A percentile compares a stretch with the other conserved stretches of the same genome.
Evolutionary conservation across 306 rosid species (phyloP).

Genomic region (Lupinus albus): DNA sequence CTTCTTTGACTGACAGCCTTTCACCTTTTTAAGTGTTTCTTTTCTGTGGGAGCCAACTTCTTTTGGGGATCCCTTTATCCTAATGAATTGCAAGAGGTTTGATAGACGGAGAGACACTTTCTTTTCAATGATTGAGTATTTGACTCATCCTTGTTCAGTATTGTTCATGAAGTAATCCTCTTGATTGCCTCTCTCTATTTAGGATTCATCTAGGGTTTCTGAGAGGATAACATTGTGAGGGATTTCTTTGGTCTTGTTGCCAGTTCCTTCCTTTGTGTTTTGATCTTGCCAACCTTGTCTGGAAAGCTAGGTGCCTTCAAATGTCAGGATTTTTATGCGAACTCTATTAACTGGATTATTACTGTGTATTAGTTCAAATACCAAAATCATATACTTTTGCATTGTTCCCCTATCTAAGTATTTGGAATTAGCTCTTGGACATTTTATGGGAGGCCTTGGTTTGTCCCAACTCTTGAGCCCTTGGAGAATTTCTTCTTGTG

Average conservation of each 20-base stretch:
- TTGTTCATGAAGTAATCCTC: neutral
- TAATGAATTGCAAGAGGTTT: neutral
- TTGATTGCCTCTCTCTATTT: neutral
- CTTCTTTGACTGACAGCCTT: slow-evolving; percentile 11
- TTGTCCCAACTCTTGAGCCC: neutral
- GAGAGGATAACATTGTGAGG: neutral
- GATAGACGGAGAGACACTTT: neutral
- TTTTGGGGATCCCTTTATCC: neutral
- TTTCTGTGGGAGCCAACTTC: neutral
- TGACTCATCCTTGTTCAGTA: neutral
- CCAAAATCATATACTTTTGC: neutral
- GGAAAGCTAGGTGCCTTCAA: neutral
- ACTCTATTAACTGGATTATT: neutral
- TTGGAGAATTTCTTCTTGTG: slow-evolving; percentile 1
- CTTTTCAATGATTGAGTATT: neutral
- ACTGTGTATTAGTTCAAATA: neutral
- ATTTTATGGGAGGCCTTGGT: neutral
- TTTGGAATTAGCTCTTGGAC: slow-evolving; percentile 7
- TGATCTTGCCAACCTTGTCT: neutral
- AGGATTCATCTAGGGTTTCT: neutral
- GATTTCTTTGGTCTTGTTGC: neutral
- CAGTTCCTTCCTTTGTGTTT: neutral
- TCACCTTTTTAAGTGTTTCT: neutral
- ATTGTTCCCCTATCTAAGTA: neutral
- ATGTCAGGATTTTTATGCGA: neutral